Conservation (phyloP, 768 basidiomycete genomes). For the Tubosaeta sp. region DNA sequence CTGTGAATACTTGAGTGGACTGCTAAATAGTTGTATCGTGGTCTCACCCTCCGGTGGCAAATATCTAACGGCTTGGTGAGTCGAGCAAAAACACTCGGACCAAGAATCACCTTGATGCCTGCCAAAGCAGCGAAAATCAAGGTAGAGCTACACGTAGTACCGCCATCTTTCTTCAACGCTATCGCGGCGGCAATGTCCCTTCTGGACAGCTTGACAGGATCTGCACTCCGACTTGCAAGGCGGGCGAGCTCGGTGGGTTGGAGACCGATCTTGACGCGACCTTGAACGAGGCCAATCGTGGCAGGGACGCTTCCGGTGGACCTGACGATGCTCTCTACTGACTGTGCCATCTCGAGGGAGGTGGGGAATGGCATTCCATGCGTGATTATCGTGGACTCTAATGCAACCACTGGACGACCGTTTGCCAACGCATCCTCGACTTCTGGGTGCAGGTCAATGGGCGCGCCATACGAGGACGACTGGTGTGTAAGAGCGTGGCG, state of each 20-base stretch:
- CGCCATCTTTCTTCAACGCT: conserved; percentile 66
- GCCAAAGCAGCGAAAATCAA: conserved; percentile 71
- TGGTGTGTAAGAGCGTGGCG: background rate
- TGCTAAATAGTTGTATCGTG: background rate
- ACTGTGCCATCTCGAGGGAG: conserved; percentile 66
- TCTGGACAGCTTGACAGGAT: conserved; percentile 66
- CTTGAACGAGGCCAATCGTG: conserved; percentile 81
- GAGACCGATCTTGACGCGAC: conserved; percentile 85
- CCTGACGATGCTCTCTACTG: conserved; percentile 72
- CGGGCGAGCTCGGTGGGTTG: conserved; percentile 57
- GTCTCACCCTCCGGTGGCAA: conserved; percentile 89
- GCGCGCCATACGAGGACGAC: conserved; percentile 13
- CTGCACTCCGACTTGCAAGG: conserved; percentile 51
- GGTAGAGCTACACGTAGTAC: conserved; percentile 75
- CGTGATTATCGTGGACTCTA: conserved; percentile 90
- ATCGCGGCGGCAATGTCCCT: conserved; percentile 79
- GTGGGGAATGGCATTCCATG: conserved; percentile 87
- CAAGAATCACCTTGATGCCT: conserved; percentile 64
- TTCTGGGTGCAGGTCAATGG: conserved; percentile 77
- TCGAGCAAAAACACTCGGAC: background rate
- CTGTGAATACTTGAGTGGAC: conserved; percentile 31
- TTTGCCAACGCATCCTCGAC: conserved; percentile 72
- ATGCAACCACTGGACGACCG: conserved; percentile 72
- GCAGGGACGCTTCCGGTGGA: conserved; percentile 79
- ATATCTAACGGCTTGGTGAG: conserved; percentile 47